Evolutionary conservation across 2,329 filamentous ascomycete species (phyloP).

Genomic region (Aspergillus sp.): DNA sequence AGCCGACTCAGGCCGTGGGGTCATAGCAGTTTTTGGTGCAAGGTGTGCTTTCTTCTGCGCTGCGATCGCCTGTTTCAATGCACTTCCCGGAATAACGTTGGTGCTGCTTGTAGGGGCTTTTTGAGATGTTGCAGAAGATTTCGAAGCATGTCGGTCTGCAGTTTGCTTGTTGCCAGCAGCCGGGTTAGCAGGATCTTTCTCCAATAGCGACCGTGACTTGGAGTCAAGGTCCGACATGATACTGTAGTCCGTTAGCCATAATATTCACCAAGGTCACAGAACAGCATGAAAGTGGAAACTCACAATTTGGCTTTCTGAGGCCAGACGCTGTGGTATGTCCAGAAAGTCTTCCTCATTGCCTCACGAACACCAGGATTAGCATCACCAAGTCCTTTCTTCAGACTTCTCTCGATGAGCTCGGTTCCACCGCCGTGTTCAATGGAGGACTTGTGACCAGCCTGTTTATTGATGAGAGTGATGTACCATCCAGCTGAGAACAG

Average conservation of each 20-base stretch:
- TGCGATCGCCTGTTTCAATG: conserved; percentile 78
- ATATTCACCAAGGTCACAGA: background rate
- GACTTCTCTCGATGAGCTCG: conserved; percentile 80
- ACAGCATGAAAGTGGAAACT: conserved; percentile 37
- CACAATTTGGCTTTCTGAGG: conserved; percentile 72
- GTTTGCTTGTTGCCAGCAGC: conserved; percentile 29
- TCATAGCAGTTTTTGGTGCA: conserved; percentile 45
- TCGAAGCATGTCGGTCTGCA: conserved; percentile 10
- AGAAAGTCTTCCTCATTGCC: conserved; percentile 81
- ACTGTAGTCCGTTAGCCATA: conserved; percentile 47
- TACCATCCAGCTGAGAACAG: conserved; percentile 80
- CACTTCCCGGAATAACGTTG: conserved; percentile 40
- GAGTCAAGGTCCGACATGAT: conserved; percentile 78
- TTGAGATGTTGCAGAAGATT: conserved; percentile 19
- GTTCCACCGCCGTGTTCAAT: conserved; percentile 83
- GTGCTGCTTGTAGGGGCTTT: conserved; percentile 22
- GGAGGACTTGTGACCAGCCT: conserved; percentile 72
- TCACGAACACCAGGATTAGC: conserved; percentile 88
- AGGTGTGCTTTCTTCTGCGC: conserved; percentile 69
- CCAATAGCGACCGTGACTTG: conserved; percentile 75
- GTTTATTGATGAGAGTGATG: conserved; percentile 76
- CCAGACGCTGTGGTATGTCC: conserved; percentile 79
- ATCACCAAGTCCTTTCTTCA: conserved; percentile 86
- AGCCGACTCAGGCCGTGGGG: conserved; percentile 60
- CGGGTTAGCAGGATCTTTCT: conserved; percentile 79